Percentiles rank a stretch among this genome's conserved stretches.
These are phyloP conservation scores for Scheffersomyces amazonensis DNA, from an alignment of 805 yeast species.

Conservation along the genomic window DNA sequence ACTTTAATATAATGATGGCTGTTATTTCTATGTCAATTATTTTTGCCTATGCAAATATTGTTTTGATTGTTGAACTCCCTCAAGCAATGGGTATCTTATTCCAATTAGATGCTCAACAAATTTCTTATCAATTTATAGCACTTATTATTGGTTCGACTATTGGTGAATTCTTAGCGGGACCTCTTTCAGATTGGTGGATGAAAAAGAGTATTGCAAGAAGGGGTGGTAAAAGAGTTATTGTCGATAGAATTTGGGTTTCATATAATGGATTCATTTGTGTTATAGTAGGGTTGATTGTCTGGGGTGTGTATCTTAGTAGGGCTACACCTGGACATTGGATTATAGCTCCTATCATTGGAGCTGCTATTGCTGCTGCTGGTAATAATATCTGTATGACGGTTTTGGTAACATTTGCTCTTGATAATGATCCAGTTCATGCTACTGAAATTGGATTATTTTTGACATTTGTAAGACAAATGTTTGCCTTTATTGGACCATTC, in stretches of 20 bases:
- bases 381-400: constrained; percentile 19
- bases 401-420: constrained; percentile 17
- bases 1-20: constrained; percentile 10
- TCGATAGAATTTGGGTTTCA: constrained; percentile 16
- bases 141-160: constrained; percentile 17
- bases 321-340: constrained; percentile 12
- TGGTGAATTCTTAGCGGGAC: constrained; percentile 20
- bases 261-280: constrained; percentile 15
- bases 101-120: constrained; percentile 14
- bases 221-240: constrained; percentile 1
- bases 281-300: constrained; percentile 17
- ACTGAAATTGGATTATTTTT: constrained; percentile 16
- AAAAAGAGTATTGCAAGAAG: constrained; percentile 1
- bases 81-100: constrained; percentile 12
- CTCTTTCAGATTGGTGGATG: constrained; percentile 22
- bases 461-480: constrained; percentile 15
- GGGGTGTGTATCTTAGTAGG: constrained; percentile 15
- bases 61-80: constrained; percentile 18
- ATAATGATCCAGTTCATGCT: constrained; percentile 11
- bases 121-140: constrained; percentile 18
- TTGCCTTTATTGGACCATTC: constrained; percentile 23
- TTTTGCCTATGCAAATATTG: constrained; percentile 18
- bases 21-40: constrained; percentile 13
- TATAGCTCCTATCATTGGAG: constrained; percentile 18
- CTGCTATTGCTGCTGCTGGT: constrained; percentile 19